Conservation (phyloP, 2,329 filamentous ascomycete species). For the Fusarium goolgardi region DNA sequence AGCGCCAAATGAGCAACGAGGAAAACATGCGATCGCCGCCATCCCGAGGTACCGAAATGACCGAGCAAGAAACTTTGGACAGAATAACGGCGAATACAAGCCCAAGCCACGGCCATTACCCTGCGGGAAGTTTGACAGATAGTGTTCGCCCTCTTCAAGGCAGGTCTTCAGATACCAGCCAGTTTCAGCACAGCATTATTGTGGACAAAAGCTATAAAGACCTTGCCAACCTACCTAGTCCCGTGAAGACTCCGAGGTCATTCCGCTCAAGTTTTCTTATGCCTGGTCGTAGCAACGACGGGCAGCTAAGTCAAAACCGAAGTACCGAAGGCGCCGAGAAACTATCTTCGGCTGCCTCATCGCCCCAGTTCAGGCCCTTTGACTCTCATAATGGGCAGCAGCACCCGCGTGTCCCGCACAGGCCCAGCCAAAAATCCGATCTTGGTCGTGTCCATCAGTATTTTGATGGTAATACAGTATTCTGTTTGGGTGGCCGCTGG, state of each 20-base stretch:
- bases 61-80: slow-evolving; percentile 77
- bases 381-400: slow-evolving; percentile 51
- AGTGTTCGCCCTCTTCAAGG: slow-evolving; percentile 82
- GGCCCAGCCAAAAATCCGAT: slow-evolving; percentile 42
- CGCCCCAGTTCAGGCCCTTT: slow-evolving; percentile 70
- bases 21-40: slow-evolving; percentile 69
- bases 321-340: slow-evolving; percentile 79
- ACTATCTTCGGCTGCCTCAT: slow-evolving; percentile 82
- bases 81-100: slow-evolving; percentile 79
- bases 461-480: slow-evolving; percentile 92
- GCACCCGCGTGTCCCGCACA: slow-evolving; percentile 39
- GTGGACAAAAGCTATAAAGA: slow-evolving; percentile 70
- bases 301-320: slow-evolving; percentile 62
- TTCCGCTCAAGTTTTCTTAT: slow-evolving; percentile 81
- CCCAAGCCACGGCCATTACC: slow-evolving; percentile 70
- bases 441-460: slow-evolving; percentile 85
- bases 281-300: slow-evolving; percentile 65
- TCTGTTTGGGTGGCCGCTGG: slow-evolving; percentile 85
- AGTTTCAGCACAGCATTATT: slow-evolving; percentile 64
- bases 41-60: slow-evolving; percentile 84
- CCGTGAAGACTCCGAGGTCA: slow-evolving; percentile 78
- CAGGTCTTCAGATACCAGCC: slow-evolving; percentile 44
- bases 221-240: slow-evolving; percentile 64
- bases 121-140: slow-evolving; percentile 74
- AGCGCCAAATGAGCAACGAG: slow-evolving; percentile 52